phyloP scores from a whole-genome alignment of 495 filamentous ascomycete genomes.

The Terfezia boudieri region DNA sequence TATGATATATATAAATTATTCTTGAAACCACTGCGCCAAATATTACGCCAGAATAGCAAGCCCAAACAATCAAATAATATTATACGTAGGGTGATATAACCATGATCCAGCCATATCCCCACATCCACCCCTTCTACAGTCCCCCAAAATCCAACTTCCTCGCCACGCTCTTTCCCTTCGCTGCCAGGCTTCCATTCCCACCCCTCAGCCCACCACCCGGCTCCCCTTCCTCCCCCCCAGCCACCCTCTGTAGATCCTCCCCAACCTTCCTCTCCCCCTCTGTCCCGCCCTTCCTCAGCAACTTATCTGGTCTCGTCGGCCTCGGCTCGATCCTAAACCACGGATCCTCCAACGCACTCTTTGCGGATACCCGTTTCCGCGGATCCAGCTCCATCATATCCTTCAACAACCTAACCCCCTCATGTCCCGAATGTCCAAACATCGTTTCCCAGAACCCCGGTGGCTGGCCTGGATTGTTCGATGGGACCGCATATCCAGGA shows the following conservation, averaged over 20 bases:
- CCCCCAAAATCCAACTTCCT: conserved; percentile 67
- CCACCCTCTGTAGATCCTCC: conserved; percentile 58
- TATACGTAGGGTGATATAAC: no score
- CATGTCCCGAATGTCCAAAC: conserved; percentile 58
- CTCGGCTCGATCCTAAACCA: conserved; percentile 78
- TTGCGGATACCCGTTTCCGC: conserved; percentile 50
- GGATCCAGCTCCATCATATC: conserved; percentile 73
- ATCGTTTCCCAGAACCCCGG: conserved; percentile 41
- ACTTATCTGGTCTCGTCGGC: conserved; percentile 61
- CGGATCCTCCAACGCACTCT: conserved; percentile 51
- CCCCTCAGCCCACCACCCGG: conserved; percentile 37
- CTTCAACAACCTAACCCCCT: conserved; percentile 72
- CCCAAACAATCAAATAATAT: no score
- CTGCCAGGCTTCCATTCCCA: background rate
- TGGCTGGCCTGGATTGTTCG: conserved; percentile 34
- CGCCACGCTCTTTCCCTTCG: conserved; percentile 46
- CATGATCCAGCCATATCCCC: no score
- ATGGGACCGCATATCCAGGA: conserved; percentile 45
- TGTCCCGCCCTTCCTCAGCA: conserved; percentile 47
- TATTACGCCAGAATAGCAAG: no score
- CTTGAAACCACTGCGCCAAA: no score
- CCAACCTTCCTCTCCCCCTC: conserved; percentile 50
- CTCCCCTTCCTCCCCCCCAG: conserved; percentile 47
- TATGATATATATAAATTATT: no score
- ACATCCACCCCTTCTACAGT: no score